A percentile compares a stretch with the other conserved stretches of the same genome.
Evolutionary conservation across 2,329 filamentous ascomycete species (phyloP).

Genomic region (Paecilomyces variotii): DNA sequence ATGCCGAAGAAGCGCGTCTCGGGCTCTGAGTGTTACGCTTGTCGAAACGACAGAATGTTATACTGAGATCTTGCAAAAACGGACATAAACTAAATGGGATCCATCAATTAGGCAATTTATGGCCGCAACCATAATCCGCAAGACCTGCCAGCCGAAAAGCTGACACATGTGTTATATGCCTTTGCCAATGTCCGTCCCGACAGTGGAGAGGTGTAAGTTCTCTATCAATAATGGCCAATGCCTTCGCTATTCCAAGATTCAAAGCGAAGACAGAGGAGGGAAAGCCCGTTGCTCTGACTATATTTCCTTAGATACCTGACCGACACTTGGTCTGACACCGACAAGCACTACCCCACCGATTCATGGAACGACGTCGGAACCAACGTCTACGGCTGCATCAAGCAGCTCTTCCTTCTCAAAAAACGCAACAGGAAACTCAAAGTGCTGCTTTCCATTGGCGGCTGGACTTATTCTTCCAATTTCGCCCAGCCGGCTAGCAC

Average conservation of each 20-base stretch:
- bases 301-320: slow-evolving; percentile 41
- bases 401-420: slow-evolving; percentile 70
- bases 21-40: too few species aligned
- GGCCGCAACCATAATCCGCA: slow-evolving; percentile 73
- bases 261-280: not conserved
- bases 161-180: slow-evolving; percentile 81
- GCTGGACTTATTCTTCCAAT: slow-evolving; percentile 72
- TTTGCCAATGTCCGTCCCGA: slow-evolving; percentile 80
- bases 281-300: slow-evolving; percentile 3
- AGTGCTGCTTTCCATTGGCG: slow-evolving; percentile 72
- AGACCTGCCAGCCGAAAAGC: slow-evolving; percentile 67
- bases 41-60: too few species aligned
- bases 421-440: slow-evolving; percentile 69
- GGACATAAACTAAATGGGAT: slow-evolving; percentile 9
- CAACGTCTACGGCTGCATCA: slow-evolving; percentile 69
- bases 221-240: not conserved
- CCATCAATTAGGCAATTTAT: slow-evolving; percentile 60
- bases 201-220: slow-evolving; percentile 63
- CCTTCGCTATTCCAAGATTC: not conserved
- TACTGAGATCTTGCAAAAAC: not conserved
- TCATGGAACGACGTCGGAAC: slow-evolving; percentile 60
- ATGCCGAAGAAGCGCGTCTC: not conserved
- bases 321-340: slow-evolving; percentile 59
- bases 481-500: slow-evolving; percentile 63
- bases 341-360: slow-evolving; percentile 63